Base-by-base conservation (phyloP, 2,329 filamentous ascomycete species). In the Colletotrichum sp. region DNA sequence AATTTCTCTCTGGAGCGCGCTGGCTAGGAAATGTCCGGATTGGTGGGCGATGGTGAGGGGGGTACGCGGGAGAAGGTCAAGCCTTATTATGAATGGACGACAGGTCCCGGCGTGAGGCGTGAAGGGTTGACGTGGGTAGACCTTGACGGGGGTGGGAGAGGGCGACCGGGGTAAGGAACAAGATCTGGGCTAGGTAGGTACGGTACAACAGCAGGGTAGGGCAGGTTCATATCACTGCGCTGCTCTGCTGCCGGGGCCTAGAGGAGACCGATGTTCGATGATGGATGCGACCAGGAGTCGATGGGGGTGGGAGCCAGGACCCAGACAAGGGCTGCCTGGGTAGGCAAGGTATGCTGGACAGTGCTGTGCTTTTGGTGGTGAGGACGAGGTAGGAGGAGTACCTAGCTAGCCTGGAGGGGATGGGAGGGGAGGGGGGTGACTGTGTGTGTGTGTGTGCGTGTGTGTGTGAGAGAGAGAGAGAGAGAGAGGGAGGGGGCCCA, bases 31-130 rank as follows among this genome's bases (percentile, higher is more conserved):
- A 38, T 70, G 60, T 74, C 71, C 71, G 74, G 74, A 76, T 75
- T 76, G 74, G 74, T 76, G 71, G 71, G 66, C 60, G 70, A 73
- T 16, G 74, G 60, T 73, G 66, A 70, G 74, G 71, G 70, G 71
- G 74, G 71, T 76, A 71, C 38, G 74, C 71, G 74, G 74, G 74
- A 75, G 74, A 75, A 75, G 70, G 74, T 76, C 71, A 75, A 76
- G 74, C 74, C 74, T 76, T 76, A 76, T 75, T 76, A 76, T 75
- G 74, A 76, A 76, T 75, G 71, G 70, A 75, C 71, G 74, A 76
- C 70, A 75, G 74, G 74, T 76, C 74, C 74, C 74, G 60, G 66
- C 62, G 55, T 65, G 71, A 70, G 72, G 75, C 68, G 75, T 75
- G 64, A 75, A 77, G 75, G 67, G 72, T 77, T 75, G 71, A 69